These are phyloP conservation scores for Trametes versicolor DNA, from an alignment of 1,284 basidiomycete species.

Conservation along the genomic window DNA sequence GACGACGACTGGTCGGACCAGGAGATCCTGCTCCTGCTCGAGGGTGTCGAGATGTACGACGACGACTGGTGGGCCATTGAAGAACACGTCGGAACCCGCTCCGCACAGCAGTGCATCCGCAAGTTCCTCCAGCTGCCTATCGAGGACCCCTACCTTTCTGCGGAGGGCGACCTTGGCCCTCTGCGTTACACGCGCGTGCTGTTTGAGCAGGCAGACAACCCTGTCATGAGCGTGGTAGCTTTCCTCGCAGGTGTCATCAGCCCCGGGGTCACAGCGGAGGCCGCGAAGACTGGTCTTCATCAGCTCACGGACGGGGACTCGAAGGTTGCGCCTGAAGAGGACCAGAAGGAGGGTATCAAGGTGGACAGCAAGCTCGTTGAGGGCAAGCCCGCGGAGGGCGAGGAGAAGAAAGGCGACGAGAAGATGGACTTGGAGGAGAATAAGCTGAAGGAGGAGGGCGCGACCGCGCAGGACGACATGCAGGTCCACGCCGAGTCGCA, in stretches of 20 bases:
- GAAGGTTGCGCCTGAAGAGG: slow-evolving; percentile 48
- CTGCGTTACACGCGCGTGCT: slow-evolving; percentile 85
- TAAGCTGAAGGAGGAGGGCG: slow-evolving; percentile 29
- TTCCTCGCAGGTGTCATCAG: slow-evolving; percentile 95
- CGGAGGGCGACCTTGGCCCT: slow-evolving; percentile 82
- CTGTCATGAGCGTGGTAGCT: slow-evolving; percentile 98
- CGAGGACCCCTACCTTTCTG: slow-evolving; percentile 89
- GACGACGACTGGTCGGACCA: slow-evolving; percentile 92
- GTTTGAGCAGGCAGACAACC: slow-evolving; percentile 96
- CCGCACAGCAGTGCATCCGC: slow-evolving; percentile 94
- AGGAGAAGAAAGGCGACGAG: slow-evolving; percentile 40
- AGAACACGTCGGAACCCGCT: slow-evolving; percentile 91
- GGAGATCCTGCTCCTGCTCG: slow-evolving; percentile 89
- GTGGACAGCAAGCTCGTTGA: slow-evolving; percentile 40
- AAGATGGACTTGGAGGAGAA: slow-evolving; percentile 55
- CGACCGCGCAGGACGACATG: slow-evolving; percentile 47
- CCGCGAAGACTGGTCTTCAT: slow-evolving; percentile 90
- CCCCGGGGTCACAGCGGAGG: slow-evolving; percentile 92
- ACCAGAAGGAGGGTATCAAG: slow-evolving; percentile 42
- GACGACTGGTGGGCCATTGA: slow-evolving; percentile 96
- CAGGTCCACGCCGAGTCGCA: slow-evolving; percentile 49
- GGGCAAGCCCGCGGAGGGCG: too few species aligned
- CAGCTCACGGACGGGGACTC: slow-evolving; percentile 73
- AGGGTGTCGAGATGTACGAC: slow-evolving; percentile 99
- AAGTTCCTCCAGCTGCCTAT: slow-evolving; percentile 98